Percentiles rank a stretch among this genome's conserved stretches.
phyloP scores from a whole-genome alignment of 2,329 filamentous ascomycete species.

The Hymenoscyphus albidus region DNA sequence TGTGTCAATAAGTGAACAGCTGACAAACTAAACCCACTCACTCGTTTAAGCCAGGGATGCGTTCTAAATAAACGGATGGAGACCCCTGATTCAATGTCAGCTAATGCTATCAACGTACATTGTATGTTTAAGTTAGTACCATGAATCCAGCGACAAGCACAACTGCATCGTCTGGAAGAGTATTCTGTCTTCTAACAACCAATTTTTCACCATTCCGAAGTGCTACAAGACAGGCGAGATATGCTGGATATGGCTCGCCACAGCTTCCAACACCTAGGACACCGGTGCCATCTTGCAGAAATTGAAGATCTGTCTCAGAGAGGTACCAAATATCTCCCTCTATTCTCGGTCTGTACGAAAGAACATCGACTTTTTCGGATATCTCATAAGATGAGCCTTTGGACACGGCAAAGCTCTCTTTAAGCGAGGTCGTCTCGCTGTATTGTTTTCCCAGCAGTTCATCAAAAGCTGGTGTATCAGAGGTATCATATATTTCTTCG shows the following conservation, averaged over 20 bases:
- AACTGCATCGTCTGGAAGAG: constrained; percentile 30
- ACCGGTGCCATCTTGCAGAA: constrained; percentile 56
- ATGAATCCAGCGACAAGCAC: constrained; percentile 31
- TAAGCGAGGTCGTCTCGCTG: constrained; percentile 3
- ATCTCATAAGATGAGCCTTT: constrained; percentile 31
- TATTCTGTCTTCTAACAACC: constrained; percentile 29
- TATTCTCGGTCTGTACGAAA: constrained; percentile 43
- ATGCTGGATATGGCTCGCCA: constrained; percentile 45
- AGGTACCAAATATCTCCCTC: constrained; percentile 53
- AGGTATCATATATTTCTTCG: constrained; percentile 6
- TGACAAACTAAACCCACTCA: constrained; percentile 20
- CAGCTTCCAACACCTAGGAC: constrained; percentile 60
- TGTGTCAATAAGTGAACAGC: constrained; percentile 27
- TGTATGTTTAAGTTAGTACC: constrained; percentile 17
- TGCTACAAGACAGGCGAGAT: constrained; percentile 40
- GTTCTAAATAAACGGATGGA: constrained; percentile 32
- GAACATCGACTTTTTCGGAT: constrained; percentile 23
- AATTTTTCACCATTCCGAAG: constrained; percentile 27
- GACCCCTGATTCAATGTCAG: constrained; percentile 25
- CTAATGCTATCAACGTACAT: background rate
- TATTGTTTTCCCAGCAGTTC: background rate
- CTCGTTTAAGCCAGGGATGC: constrained; percentile 32
- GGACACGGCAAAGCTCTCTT: constrained; percentile 6
- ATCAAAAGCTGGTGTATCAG: constrained; percentile 5
- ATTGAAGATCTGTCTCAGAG: constrained; percentile 54